A percentile compares a stretch with the other conserved stretches of the same genome.
Conservation (phyloP, 805 yeast genomes). For the Ascoidea tarda region DNA sequence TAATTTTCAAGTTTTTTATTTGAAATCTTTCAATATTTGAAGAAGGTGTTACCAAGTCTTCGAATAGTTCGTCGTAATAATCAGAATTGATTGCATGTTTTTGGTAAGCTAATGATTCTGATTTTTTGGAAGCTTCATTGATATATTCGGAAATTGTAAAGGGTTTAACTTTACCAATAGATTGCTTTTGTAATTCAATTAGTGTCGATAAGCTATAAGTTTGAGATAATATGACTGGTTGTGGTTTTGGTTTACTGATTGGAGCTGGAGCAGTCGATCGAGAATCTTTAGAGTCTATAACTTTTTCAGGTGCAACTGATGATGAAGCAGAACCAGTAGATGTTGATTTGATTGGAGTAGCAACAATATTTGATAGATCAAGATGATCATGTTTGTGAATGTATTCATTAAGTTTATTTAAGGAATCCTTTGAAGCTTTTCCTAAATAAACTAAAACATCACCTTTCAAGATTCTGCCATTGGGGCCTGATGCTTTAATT, state of each 20-base stretch:
- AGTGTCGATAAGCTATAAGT: conserved; percentile 17
- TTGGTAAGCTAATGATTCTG: conserved; percentile 29
- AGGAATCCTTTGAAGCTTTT: conserved; percentile 42
- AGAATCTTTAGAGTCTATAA: conserved; percentile 9
- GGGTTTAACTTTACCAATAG: conserved; percentile 15
- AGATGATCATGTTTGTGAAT: conserved; percentile 44
- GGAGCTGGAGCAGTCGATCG: conserved; percentile 11
- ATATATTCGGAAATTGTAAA: conserved; percentile 21
- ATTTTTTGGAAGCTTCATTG: conserved; percentile 28
- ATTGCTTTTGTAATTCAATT: conserved; percentile 16
- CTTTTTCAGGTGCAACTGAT: conserved; percentile 9
- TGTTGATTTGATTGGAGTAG: conserved; percentile 18
- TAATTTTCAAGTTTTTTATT: conserved; percentile 17
- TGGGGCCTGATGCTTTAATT: conserved; percentile 78
- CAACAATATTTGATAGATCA: conserved; percentile 57
- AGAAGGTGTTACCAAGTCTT: conserved; percentile 36
- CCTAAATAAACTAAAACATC: conserved; percentile 84
- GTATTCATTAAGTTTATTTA: conserved; percentile 36
- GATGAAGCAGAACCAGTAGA: conserved; percentile 11
- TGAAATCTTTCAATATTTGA: conserved; percentile 28
- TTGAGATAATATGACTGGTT: conserved; percentile 20
- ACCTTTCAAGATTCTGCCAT: conserved; percentile 80
- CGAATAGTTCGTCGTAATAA: conserved; percentile 45
- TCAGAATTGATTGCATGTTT: conserved; percentile 25
- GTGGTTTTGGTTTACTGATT: conserved; percentile 15